Evolutionary conservation across 2,329 filamentous ascomycete genomes (phyloP).

Genomic region (Chaetomiaceae sp.): DNA sequence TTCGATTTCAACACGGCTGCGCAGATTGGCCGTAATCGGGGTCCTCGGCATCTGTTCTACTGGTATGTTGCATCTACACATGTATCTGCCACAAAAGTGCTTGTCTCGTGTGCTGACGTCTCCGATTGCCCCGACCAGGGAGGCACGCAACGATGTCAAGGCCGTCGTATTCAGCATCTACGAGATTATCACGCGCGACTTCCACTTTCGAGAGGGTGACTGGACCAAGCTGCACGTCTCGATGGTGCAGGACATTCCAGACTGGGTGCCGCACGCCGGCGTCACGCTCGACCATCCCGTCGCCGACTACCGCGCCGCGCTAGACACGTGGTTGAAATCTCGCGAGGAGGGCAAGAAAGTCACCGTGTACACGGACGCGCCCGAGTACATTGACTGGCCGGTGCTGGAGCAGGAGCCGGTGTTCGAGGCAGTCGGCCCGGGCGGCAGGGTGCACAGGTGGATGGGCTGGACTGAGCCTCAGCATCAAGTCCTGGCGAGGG

Average conservation of each 20-base stretch:
- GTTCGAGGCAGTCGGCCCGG: not conserved
- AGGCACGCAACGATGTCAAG: not conserved
- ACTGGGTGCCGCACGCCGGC: not conserved
- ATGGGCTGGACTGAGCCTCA: not conserved
- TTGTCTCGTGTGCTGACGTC: no score
- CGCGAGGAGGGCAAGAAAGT: not conserved
- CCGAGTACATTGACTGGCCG: not conserved
- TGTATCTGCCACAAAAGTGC: not conserved
- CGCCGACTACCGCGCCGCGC: not conserved
- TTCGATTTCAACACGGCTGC: constrained; percentile 1
- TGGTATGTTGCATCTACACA: not conserved
- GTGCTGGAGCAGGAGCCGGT: not conserved
- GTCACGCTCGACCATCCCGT: not conserved
- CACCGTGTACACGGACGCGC: not conserved
- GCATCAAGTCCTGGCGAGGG: not conserved
- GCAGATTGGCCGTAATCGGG: not conserved
- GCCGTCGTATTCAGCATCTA: not conserved
- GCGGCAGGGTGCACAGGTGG: no score
- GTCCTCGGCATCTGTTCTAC: not conserved
- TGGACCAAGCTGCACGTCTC: not conserved
- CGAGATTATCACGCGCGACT: constrained; percentile 2
- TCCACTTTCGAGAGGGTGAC: not conserved
- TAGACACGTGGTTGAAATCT: not conserved
- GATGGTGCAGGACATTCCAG: not conserved
- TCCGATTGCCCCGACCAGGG: not conserved